Base-by-base conservation (phyloP, 495 filamentous ascomycete species). In the Tricharina praecox region DNA sequence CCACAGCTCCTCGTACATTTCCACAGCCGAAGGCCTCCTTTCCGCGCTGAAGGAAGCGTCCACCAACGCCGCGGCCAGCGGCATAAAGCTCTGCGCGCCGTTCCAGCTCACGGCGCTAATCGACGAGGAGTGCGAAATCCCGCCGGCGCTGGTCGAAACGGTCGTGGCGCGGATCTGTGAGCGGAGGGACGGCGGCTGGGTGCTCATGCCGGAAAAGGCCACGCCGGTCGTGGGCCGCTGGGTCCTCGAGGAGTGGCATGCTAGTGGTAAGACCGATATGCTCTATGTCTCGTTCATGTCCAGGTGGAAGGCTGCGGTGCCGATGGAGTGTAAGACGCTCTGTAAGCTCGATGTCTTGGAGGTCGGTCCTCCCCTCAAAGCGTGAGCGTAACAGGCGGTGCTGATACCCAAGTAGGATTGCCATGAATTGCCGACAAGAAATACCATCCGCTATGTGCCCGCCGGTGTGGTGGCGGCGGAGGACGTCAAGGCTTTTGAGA, bases 11-110 rank as follows among this genome's bases (percentile, higher is more conserved):
- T 41, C 63, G 23, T 68, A 68, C 60, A 58, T 65, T 19, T 73
- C 73, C 8, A 65, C 64, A 10, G 53, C 68, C 25, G 48, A 55
- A 20, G 58, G 55, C 16, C 60, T 68, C 21, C 51, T 71, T n/a
- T 52, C 53, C 45, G 60, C 72, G 13, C 69, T 74, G 66, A 67
- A 64, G 43, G 64, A 67, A 19, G 53, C 70, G 13, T 46, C 69
- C 16, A 67, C 70, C 28, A 66, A 65, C 3, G 63, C 67, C 3
- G 58, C 67, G 18, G 49, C 73, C 32, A 67, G 69, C 50, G 61
- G 58, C 11, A 64, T 67, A 45, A 64, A 71, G 50, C 50, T 71
- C 38, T 55, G 16, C 3, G 36, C 21, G 18, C 40, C 13, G 42
- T 52, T 16, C 21, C 37, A 7, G 20, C 49, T 18, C 9, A 8